Evolutionary conservation across 1,139 yeast genomes (phyloP), one percentile per base, ranked within the genome.

Genomic region (Saccharomycopsis crataegensis): DNA sequence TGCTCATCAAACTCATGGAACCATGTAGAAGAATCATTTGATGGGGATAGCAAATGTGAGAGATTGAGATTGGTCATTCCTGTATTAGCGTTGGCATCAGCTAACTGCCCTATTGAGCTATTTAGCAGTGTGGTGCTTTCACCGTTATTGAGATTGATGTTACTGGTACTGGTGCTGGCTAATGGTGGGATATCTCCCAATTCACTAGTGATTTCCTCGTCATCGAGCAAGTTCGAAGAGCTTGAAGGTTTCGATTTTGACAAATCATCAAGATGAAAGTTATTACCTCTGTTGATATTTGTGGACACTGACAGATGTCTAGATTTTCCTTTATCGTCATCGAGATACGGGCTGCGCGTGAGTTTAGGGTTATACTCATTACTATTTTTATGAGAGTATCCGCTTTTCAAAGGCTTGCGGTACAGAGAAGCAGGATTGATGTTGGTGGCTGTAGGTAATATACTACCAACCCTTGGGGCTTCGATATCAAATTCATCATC

Each of bases 401-500:
- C 28, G 4, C 28, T 28, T 14, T 11, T 14, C 31, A 22, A 11
- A 11, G 9, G 34, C 28, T 43, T 43, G n/a, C 28, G 22, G 34
- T 43, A 43, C 32, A 28, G 34, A 17, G 46, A 22, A 7, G 28
- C 28, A 22, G 28, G 28, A 22, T 22, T 22, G 2, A 22, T 4
- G 4, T 14, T 14, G 11, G 9, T 64, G 60, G 52, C 65, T 67
- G 47, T 14, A 3, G 36, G 38, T 11, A 22, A 14, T 22, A 37
- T 49, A 17, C n/a, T 3, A 2, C 17, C 52, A 12, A 65, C 64
- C 61, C 79, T 73, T 50, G 91, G 77, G 2, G 91, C 88, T 67
- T 90, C 97, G 52, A 90, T 86, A 62, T 91, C 98, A 66, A 93
- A 93, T 67, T 93, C 98, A 65, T 93, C 98, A 67, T 93, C 98